phyloP scores from a whole-genome alignment of 2,329 filamentous ascomycete genomes.

The Venturia asperata region DNA sequence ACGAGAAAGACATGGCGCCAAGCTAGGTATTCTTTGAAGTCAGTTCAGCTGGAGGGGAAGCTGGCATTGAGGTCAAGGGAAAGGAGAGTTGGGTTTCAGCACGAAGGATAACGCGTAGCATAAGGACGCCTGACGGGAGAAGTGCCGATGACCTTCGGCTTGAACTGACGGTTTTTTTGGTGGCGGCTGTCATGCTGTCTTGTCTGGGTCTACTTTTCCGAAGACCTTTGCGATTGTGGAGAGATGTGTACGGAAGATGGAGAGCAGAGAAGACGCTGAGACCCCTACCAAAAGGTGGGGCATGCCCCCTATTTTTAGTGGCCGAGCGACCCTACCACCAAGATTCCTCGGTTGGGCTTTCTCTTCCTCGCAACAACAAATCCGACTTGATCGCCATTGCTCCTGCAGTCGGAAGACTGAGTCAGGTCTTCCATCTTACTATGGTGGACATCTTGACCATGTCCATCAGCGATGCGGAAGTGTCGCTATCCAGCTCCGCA shows the following conservation, averaged over 20 bases:
- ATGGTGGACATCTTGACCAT: background rate
- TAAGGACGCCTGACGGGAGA: background rate
- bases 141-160: background rate
- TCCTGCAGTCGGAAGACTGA: background rate
- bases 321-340: background rate
- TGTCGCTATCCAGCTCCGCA: background rate
- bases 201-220: background rate
- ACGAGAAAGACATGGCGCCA: slow-evolving; percentile 25
- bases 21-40: background rate
- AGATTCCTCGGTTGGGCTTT: background rate
- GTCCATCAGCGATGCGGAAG: background rate
- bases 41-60: background rate
- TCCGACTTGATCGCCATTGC: background rate
- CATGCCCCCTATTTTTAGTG: background rate
- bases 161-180: background rate
- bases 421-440: background rate
- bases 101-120: background rate
- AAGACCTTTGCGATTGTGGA: background rate
- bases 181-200: background rate
- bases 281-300: background rate
- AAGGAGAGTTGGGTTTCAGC: background rate
- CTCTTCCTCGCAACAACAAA: slow-evolving; percentile 1
- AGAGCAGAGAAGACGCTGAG: background rate
- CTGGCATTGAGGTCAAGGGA: background rate
- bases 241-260: background rate